Percentiles rank a stretch among this genome's conserved stretches.
Evolutionary conservation across 805 yeast species (phyloP).

Genomic region (Candida xyloterini): DNA sequence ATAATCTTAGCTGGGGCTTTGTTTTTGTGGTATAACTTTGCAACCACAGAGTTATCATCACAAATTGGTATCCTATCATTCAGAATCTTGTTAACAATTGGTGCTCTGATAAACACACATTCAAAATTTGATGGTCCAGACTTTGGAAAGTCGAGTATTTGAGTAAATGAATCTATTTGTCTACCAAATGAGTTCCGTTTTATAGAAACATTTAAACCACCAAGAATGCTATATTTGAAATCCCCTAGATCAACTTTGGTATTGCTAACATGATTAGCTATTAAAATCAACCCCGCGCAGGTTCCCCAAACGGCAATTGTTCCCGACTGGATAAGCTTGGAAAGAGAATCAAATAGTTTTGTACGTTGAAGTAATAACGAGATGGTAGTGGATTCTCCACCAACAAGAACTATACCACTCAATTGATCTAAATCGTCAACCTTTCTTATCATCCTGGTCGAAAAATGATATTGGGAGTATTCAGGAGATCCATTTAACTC

Average conservation of each 20-base stretch:
- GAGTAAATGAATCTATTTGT: constrained; percentile 64
- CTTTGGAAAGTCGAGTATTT: constrained; percentile 38
- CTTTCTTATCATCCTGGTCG: constrained; percentile 49
- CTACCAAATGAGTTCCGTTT: constrained; percentile 77
- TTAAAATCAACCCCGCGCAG: constrained; percentile 76
- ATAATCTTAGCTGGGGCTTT: constrained; percentile 40
- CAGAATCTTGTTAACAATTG: constrained; percentile 44
- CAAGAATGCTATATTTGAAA: constrained; percentile 44
- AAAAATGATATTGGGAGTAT: constrained; percentile 31
- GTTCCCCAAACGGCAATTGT: constrained; percentile 75
- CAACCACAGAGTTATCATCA: constrained; percentile 8
- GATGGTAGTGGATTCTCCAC: constrained; percentile 68
- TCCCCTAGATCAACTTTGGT: constrained; percentile 45
- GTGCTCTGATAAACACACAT: constrained; percentile 71
- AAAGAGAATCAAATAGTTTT: constrained; percentile 52
- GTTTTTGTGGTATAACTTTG: constrained; percentile 17
- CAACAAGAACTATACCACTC: constrained; percentile 64
- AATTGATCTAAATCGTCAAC: constrained; percentile 47
- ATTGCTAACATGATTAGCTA: constrained; percentile 52
- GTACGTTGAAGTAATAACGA: constrained; percentile 68
- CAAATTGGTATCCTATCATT: neutral
- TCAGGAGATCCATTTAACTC: constrained; percentile 27
- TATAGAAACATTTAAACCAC: constrained; percentile 63
- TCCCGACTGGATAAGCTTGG: constrained; percentile 45
- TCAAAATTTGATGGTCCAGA: constrained; percentile 32